Conservation (phyloP, 2,329 filamentous ascomycete species). For the Fusarium poae region DNA sequence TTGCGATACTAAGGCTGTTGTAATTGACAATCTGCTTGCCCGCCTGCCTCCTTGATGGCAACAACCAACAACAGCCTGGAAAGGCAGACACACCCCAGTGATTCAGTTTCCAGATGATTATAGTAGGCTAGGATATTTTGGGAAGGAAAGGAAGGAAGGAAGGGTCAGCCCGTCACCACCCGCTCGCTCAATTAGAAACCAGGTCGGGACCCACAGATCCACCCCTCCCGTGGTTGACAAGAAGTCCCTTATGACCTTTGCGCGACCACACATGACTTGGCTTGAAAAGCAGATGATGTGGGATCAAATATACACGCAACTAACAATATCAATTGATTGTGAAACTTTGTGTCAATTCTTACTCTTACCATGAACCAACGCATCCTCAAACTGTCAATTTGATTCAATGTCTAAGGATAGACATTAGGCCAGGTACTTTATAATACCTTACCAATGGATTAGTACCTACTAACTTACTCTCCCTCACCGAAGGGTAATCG, state of each 20-base stretch:
- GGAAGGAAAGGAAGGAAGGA: slow-evolving; percentile 39
- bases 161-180: slow-evolving; percentile 36
- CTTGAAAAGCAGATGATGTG: slow-evolving; percentile 16
- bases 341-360: slow-evolving; percentile 7
- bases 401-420: background rate
- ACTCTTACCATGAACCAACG: background rate
- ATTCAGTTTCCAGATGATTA: slow-evolving; percentile 33
- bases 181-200: slow-evolving; percentile 1
- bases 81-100: slow-evolving; percentile 13
- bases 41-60: background rate
- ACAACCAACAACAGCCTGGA: background rate
- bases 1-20: slow-evolving; percentile 21
- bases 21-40: slow-evolving; percentile 22
- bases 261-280: slow-evolving; percentile 39
- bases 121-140: slow-evolving; percentile 42
- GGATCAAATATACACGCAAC: slow-evolving; percentile 6
- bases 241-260: slow-evolving; percentile 43
- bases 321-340: slow-evolving; percentile 11
- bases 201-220: slow-evolving; percentile 1
- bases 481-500: slow-evolving; percentile 12
- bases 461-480: no score
- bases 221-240: slow-evolving; percentile 37
- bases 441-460: background rate
- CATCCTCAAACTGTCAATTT: slow-evolving; percentile 10
- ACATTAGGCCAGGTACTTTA: background rate